Conservation (phyloP, 805 yeast genomes). For the Myxozyma udenii region DNA sequence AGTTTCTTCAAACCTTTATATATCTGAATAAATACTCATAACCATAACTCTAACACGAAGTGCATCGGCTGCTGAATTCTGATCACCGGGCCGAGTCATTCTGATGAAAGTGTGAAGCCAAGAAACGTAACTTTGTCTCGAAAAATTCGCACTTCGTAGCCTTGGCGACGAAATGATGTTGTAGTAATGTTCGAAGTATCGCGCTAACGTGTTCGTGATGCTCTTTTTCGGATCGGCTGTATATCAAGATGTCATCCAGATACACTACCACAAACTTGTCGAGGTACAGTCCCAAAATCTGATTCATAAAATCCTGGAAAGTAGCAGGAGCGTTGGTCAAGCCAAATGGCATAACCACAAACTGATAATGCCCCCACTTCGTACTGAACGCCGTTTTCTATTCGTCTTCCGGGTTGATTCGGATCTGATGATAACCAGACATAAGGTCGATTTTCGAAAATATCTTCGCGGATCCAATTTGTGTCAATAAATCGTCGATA, state of each 20-base stretch:
- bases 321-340: conserved; percentile 33
- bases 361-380: conserved; percentile 31
- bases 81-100: too few relatives aligned
- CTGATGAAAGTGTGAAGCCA: conserved; percentile 3
- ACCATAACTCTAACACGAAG: not conserved
- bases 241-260: conserved; percentile 31
- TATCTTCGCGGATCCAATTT: conserved; percentile 15
- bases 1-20: too few relatives aligned
- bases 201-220: conserved; percentile 14
- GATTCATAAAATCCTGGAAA: conserved; percentile 30
- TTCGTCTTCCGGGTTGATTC: conserved; percentile 4
- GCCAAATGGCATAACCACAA: conserved; percentile 36
- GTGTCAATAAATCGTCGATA: conserved; percentile 1
- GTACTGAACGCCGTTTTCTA: conserved; percentile 27
- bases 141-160: conserved; percentile 10
- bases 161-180: conserved; percentile 3
- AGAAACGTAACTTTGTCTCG: not conserved
- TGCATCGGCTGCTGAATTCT: too few relatives aligned
- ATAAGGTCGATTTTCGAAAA: conserved; percentile 30
- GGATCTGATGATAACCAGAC: conserved; percentile 16
- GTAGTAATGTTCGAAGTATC: conserved; percentile 1
- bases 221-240: conserved; percentile 13
- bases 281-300: conserved; percentile 2
- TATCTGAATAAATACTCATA: too few relatives aligned
- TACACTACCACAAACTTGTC: conserved; percentile 22